Base-by-base conservation (phyloP, 768 basidiomycete genomes). In the Hortiboletus campestris region DNA sequence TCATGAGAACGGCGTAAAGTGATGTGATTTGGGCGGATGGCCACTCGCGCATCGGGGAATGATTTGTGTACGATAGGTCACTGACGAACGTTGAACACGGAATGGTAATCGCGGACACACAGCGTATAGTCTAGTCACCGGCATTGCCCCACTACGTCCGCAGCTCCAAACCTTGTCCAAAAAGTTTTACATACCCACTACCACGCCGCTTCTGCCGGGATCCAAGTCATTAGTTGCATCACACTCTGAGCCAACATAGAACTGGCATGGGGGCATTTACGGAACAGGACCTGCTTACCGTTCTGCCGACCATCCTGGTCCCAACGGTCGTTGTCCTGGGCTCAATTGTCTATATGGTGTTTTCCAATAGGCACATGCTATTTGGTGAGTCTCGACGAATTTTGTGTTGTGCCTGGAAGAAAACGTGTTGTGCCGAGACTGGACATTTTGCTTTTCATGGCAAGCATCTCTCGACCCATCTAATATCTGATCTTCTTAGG, bases 1-100 rank as follows among this genome's bases (percentile, higher is more conserved):
- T 99, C 66, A 75, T 96, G 73, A 82, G 97, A 66, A 94, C 91
- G 49, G 91, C 76, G 17, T 92, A 67, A 51, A 29, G n/a, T 32
- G 55, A 46, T 52, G 40, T 8, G 43, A 43, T 54, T 6, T 49
- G 44, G 42, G 38, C 49, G 53, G 74, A 83, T 10, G 28, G 6
- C 35, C 35, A 46, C 11, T 6, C 4, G 9, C 3, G 17, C 20
- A 17, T 29, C 20, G 49, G 31, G 31, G 7, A 38, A 41, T 35
- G 38, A 40, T 19, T 25, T 19, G 14, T 55, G 49, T 60, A 60
- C 34, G 47, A 53, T 49, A 47, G 38, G 16, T 29, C 40, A 42
- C 28, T 41, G 25, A 36, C 39, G 17, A 17, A 34, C 32, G 29
- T n/a, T n/a, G n/a, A 2, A 17, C n/a, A 39, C 38, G 17, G 38